Percentiles rank a stretch among this genome's conserved stretches.
phyloP scores from a whole-genome alignment of 352 stramenopile species.

The Pythium aquatile region DNA sequence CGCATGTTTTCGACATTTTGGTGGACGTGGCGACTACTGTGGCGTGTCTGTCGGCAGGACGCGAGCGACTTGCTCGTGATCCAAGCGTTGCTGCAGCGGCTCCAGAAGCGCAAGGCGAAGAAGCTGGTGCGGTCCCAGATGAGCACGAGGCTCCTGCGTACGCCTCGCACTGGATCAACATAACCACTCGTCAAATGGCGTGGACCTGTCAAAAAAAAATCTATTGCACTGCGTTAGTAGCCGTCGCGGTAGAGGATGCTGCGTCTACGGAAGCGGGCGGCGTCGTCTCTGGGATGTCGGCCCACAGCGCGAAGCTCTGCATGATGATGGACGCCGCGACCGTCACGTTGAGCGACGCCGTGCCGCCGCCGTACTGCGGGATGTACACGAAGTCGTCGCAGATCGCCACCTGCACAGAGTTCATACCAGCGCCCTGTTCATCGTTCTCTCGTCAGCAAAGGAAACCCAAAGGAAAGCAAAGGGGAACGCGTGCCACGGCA shows the following conservation, averaged over 20 bases:
- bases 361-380: conserved; percentile 93
- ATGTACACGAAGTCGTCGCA: conserved; percentile 95
- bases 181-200: not conserved
- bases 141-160: not conserved
- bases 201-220: not conserved
- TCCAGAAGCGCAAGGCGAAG: not conserved
- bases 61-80: conserved; percentile 22
- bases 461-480: not conserved
- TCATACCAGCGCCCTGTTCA: conserved; percentile 87
- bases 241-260: not conserved
- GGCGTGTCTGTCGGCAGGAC: conserved; percentile 12
- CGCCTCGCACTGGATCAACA: not conserved
- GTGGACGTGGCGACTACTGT: conserved; percentile 21
- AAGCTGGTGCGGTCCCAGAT: not conserved
- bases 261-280: not conserved
- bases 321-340: conserved; percentile 94
- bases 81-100: conserved; percentile 6
- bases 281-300: conserved; percentile 32
- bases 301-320: conserved; percentile 88
- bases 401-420: conserved; percentile 86
- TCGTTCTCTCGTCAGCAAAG: not conserved
- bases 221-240: conserved; percentile 1
- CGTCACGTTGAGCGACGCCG: conserved; percentile 95
- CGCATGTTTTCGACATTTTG: conserved; percentile 12
- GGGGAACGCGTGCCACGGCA: not conserved